A percentile compares a stretch with the other conserved stretches of the same genome.
phyloP scores from a whole-genome alignment of 768 basidiomycete species.

The Suillus subaureus region DNA sequence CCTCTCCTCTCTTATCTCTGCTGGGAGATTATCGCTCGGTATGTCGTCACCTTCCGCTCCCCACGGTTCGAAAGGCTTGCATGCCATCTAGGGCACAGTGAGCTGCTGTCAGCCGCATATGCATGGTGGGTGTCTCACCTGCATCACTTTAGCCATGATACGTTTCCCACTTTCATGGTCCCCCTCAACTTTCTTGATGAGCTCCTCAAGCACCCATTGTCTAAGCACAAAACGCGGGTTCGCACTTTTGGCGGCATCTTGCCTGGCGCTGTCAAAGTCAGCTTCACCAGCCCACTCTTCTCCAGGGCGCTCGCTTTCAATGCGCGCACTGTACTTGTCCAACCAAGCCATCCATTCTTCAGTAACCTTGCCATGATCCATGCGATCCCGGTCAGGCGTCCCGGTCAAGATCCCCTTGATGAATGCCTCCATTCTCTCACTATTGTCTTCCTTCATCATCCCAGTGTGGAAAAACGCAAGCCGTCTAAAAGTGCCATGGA shows the following conservation, averaged over 20 bases:
- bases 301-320: constrained; percentile 46
- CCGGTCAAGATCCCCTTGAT: constrained; percentile 47
- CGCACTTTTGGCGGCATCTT: constrained; percentile 50
- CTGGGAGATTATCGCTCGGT: constrained; percentile 48
- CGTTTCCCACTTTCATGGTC: constrained; percentile 65
- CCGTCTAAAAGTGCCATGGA: constrained; percentile 80
- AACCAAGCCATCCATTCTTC: constrained; percentile 68
- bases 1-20: constrained; percentile 69
- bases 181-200: constrained; percentile 67
- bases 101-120: not conserved
- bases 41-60: constrained; percentile 67
- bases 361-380: constrained; percentile 48
- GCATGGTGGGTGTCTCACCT: constrained; percentile 48
- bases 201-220: constrained; percentile 96
- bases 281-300: constrained; percentile 44
- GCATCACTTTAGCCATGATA: constrained; percentile 77
- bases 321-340: constrained; percentile 56
- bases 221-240: constrained; percentile 94
- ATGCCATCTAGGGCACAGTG: constrained; percentile 69
- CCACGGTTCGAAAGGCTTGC: constrained; percentile 83
- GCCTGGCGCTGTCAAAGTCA: constrained; percentile 49
- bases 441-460: constrained; percentile 23
- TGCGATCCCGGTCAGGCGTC: constrained; percentile 47
- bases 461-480: constrained; percentile 63
- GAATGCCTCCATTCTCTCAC: constrained; percentile 40